Evolutionary conservation across 345 rosid genomes (phyloP), one percentile per base, ranked within the genome.

Genomic region (Dimocarpus longan): DNA sequence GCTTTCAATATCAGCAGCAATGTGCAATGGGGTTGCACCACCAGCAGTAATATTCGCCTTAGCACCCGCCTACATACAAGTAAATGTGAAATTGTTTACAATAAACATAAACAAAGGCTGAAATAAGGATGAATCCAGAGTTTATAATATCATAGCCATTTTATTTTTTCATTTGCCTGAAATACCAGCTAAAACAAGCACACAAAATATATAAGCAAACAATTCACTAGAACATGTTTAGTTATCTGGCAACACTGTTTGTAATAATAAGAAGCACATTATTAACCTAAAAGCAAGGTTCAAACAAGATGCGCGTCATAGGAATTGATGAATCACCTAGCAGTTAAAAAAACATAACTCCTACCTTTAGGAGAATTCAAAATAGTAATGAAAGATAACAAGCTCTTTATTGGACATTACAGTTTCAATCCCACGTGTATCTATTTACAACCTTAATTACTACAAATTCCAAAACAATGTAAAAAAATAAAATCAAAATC

Each of bases 1-100:
- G 84, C 70, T 89, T 74, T 97, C 99, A 70, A 67, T 81, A 82
- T 95, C 96, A 66, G 97, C 97, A 8, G 99, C 97, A 81, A 92
- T 89, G 76, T 95, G 98, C 90, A 95, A 86, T 10, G 98, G 96
- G 59, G 97, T 93, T 70, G 97, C 94, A 76, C 98, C 98, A 82
- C 97, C 96, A 82, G 97, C 93, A 79, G 73, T 76, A 75, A 91
- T 79, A 71, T 95, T 92, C 65, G 89, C 98, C 63, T 89, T 86
- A 66, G 94, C 98, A 82, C 95, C 97, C 6, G 90, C 95, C 98
- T 95, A 87, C 83, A 80, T n/a, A 74, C 37, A n/a, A 76, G 63
- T 64, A 77, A 40, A 76, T 59, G 52, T 8, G 12, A 81, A 66
- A 74, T 57, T 60, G 65, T 19, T 57, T 10, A 69, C 5, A 46